These are phyloP conservation scores for Raffaelea ambrosiae DNA, from an alignment of 2,329 filamentous ascomycete species.

Conservation along the genomic window DNA sequence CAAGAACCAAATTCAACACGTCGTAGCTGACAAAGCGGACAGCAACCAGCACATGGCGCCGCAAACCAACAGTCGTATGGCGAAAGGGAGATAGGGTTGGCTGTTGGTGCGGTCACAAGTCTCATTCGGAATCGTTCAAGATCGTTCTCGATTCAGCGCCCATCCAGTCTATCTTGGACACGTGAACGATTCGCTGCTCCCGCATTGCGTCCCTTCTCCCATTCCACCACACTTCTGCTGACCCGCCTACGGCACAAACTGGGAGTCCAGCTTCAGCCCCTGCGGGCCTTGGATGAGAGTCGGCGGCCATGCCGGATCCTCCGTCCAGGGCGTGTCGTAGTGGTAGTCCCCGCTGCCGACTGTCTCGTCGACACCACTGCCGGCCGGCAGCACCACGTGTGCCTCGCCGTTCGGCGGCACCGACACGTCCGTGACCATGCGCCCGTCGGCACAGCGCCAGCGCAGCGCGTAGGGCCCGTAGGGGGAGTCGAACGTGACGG, in stretches of 20 bases:
- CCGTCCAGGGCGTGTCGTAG: conserved; percentile 4
- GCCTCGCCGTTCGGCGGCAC: neutral
- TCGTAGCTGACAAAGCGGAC: no score
- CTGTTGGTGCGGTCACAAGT: no score
- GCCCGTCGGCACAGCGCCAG: neutral
- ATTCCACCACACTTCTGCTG: no score
- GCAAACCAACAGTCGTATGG: no score
- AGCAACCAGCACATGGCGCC: no score
- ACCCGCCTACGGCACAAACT: conserved; percentile 1
- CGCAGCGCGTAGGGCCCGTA: conserved; percentile 3
- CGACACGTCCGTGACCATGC: neutral
- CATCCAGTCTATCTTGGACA: no score
- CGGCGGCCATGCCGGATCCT: conserved; percentile 6
- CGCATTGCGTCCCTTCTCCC: no score
- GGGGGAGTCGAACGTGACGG: conserved; percentile 2
- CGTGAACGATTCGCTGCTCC: no score
- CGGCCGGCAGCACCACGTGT: neutral
- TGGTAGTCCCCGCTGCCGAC: conserved; percentile 1
- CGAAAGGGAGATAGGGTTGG: no score
- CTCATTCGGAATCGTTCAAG: no score
- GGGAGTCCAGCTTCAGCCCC: neutral
- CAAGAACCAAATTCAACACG: no score
- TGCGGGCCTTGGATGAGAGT: conserved; percentile 4
- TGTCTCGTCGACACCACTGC: neutral
- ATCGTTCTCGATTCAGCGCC: no score